Base-by-base conservation (phyloP, 257 asterid genomes). In the Scutellaria baicalensis region DNA sequence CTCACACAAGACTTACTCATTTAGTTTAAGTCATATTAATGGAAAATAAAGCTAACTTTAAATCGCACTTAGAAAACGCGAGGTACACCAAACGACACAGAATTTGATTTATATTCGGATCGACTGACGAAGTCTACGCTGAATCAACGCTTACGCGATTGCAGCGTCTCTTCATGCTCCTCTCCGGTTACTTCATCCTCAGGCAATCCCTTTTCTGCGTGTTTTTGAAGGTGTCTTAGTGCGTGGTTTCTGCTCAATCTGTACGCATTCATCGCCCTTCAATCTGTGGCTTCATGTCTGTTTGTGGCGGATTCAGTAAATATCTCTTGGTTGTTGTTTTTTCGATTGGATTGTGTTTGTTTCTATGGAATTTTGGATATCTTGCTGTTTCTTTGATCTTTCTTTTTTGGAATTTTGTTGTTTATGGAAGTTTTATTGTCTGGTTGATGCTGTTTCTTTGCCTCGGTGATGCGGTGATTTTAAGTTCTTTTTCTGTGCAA, bases 141-240 rank as follows among this genome's bases (percentile, higher is more conserved):
- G 48, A 69, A 63, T 74, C 77, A 69, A 64, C 79, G 78, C 61
- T 49, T 49, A 57, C 54, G 50, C 40, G 14, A 27, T 27, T 27
- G 36, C 51, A 56, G 61, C 70, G 64, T 42, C 82, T 21, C 40
- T 42, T 62, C 75, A 45, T 68, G 65, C 38, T 56, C 73, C 39
- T 47, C 64, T 12, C 8, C 36, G 50, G 65, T 17, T 60, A 52
- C 78, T 66, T 45, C 64, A 55, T 68, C 75, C 47, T 43, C 27
- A 60, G 76, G 79, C 59, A 49, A 63, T 16, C 70, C 70, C 20
- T 6, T 44, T 36, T 70, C 52, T 16, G 51, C 71, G 71, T 61
- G 20, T 69, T 70, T 38, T 13, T 45, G 59, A 18, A 69, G 13
- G 76, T 40, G 20, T 56, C 1, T 55, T 63, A 17, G 44, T 62